Evolutionary conservation across 2,329 filamentous ascomycete genomes (phyloP).

Genomic region (Trichoderma koningii): DNA sequence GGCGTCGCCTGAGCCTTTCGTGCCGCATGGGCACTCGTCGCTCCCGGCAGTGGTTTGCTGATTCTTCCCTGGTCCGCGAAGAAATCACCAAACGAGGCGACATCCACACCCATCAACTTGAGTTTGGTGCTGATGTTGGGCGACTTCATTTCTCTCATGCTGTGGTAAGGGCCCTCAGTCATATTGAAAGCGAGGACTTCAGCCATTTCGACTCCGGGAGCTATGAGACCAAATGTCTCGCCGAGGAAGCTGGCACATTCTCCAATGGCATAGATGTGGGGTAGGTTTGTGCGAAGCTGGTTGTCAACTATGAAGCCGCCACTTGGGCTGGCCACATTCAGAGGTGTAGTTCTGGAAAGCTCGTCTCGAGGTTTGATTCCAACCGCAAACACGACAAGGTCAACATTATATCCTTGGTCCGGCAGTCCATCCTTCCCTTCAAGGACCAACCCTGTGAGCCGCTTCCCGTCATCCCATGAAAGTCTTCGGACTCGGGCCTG

Average conservation of each 20-base stretch:
- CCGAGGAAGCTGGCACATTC: constrained; percentile 90
- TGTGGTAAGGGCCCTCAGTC: constrained; percentile 75
- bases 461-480: constrained; percentile 65
- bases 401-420: constrained; percentile 68
- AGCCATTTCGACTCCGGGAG: constrained; percentile 88
- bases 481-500: constrained; percentile 74
- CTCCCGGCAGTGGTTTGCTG: constrained; percentile 67
- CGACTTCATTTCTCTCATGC: constrained; percentile 70
- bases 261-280: constrained; percentile 81
- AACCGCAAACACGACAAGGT: constrained; percentile 86
- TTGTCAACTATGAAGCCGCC: constrained; percentile 74
- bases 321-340: constrained; percentile 70
- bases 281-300: constrained; percentile 67
- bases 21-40: background rate
- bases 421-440: constrained; percentile 62
- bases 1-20: constrained; percentile 39
- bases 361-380: constrained; percentile 81
- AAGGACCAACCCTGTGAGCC: constrained; percentile 73
- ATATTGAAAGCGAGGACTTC: constrained; percentile 90
- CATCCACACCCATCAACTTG: constrained; percentile 86
- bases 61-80: constrained; percentile 81
- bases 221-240: constrained; percentile 86
- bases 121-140: constrained; percentile 90
- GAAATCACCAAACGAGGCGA: constrained; percentile 91
- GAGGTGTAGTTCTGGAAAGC: constrained; percentile 67